Base-by-base conservation (phyloP, 1,284 basidiomycete species). In the Cronartium ribicola region DNA sequence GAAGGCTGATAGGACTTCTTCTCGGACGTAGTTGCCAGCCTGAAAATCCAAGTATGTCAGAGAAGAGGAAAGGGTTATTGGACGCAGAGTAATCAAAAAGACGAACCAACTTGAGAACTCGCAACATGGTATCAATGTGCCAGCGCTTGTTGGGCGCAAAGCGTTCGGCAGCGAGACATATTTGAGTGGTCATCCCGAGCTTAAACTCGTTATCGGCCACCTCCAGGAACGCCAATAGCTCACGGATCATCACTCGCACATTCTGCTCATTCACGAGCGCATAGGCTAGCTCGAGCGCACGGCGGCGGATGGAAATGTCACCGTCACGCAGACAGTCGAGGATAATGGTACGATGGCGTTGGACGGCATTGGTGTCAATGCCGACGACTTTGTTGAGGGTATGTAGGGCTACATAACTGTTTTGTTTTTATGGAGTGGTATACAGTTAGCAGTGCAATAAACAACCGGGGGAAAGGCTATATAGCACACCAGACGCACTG, bases 181-280 rank as follows among this genome's bases (percentile, higher is more conserved):
- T 95, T 82, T 98, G 95, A 0, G 95, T 97, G 0, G 96, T 99
- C 88, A 98, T 90, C 0, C 92, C 90, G 4, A 93, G 86, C 84
- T 99, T 99, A 85, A 98, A 99, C 82, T 99, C 96, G 79, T 96
- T 95, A 81, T 99, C 96, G 22, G 96, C 94, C 20, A 98, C 92
- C 80, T 98, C 95, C 20, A 99, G 85, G 87, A 98, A 98, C 0
- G 93, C 91, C 48, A 98, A 85, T 29, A 98, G 85, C 80, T 98
- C 96, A 71, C 94, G 85, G 64, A 93, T 92, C 76, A 98, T 87
- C 64, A 97, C 87, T 48, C 92, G 88, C 55, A 99, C 92, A 80
- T 98, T 98, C 79, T 88, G 85, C 79, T 98, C 95, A 82, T 97
- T 97, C 82, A 98, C 94, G 71, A 99, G 87, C 0, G 95, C 95